Conservation (phyloP, 345 rosid genomes). For the Clausena lansium region DNA sequence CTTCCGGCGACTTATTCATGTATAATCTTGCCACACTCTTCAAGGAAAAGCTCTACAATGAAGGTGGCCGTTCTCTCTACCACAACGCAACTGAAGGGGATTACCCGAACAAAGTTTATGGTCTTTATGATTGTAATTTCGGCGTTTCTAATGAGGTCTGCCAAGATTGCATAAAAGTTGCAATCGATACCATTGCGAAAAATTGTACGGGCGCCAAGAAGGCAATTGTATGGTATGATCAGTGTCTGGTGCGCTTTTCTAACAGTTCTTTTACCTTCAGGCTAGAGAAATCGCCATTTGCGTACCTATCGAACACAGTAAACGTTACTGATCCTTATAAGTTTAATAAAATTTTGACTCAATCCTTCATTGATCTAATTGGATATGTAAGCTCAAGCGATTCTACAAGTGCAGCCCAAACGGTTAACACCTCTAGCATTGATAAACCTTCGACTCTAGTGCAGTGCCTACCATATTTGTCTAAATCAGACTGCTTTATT, state of each 20-base stretch:
- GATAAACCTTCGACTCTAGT: not conserved
- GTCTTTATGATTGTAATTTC: not conserved
- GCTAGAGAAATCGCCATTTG: not conserved
- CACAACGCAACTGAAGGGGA: not conserved
- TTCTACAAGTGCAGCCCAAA: not conserved
- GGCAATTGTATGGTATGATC: slow-evolving; percentile 10
- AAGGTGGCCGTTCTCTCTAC: not conserved
- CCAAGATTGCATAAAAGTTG: not conserved
- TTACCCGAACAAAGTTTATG: not conserved
- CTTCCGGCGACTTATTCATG: not conserved
- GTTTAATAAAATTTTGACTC: not conserved
- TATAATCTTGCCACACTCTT: not conserved
- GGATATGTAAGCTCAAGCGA: not conserved
- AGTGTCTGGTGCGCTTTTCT: slow-evolving; percentile 25
- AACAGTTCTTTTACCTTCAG: slow-evolving; percentile 6
- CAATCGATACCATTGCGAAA: not conserved
- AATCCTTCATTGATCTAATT: not conserved
- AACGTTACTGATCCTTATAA: not conserved
- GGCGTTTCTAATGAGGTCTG: not conserved
- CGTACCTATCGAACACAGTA: fast-evolving
- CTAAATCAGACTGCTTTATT: not conserved
- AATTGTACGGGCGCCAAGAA: not conserved
- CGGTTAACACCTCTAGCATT: not conserved
- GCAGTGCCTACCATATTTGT: not conserved
- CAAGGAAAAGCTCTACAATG: not conserved